Base-by-base conservation (phyloP, 352 stramenopile species). In the Vaucheria bursata region DNA sequence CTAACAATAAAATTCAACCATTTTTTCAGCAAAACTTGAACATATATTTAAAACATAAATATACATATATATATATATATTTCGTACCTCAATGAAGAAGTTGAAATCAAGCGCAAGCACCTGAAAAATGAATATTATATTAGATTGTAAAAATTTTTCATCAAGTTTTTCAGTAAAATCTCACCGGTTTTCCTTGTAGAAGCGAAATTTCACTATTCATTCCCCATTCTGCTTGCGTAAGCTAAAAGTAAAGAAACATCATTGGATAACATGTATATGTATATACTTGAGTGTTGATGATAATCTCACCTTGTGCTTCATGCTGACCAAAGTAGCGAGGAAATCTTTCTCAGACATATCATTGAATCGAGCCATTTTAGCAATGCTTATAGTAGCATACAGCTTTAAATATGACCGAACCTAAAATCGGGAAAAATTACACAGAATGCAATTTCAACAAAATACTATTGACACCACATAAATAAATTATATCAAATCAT, bases 381-480 rank as follows among this genome's bases (percentile, higher is more conserved):
- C 78, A 33, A 84, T 52, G 3, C 78, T 78, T 29, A 84, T 81
- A 31, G 78, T 84, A 29, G 73, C 74, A 70, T 84, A 84, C 29
- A 84, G 74, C 78, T 84, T 84, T 6, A 84, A 74, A 74, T 84
- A 84, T 1, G 78, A 84, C 32, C 73, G 78, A 68, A 84, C 77
- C 78, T 82, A 72, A 8, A 59, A n/a, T n/a, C n/a, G n/a, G n/a
- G n/a, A n/a, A n/a, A n/a, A n/a, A n/a, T n/a, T n/a, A n/a, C n/a
- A n/a, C n/a, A n/a, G n/a, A n/a, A n/a, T n/a, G n/a, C n/a, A n/a
- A n/a, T n/a, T n/a, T n/a, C n/a, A n/a, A n/a, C n/a, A n/a, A n/a
- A n/a, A n/a, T n/a, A n/a, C n/a, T n/a, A n/a, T n/a, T n/a, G n/a
- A n/a, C n/a, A n/a, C n/a, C n/a, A n/a, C n/a, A n/a, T n/a, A n/a